Base-by-base conservation (phyloP, 2,329 filamentous ascomycete genomes). In the Beauveria asiatica region DNA sequence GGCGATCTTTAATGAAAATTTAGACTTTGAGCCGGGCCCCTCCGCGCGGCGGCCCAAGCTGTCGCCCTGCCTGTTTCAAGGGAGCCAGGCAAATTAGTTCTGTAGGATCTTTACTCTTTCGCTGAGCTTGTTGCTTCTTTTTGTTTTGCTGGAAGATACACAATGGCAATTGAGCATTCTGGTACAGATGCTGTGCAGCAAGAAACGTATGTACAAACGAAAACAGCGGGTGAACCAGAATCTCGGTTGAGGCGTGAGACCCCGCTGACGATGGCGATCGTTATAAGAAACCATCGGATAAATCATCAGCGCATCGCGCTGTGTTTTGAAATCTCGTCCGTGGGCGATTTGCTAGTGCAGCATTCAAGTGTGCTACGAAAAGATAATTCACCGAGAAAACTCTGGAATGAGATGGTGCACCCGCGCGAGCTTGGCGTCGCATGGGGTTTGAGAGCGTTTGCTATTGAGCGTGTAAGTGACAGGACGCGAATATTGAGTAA, bases 371-470 rank as follows among this genome's bases (percentile, higher is more conserved):
- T 54, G 37, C 33, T 30, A 55, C 52, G 11, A 55, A 23, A 17
- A 39, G 17, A 44, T 44, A 10, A n/a, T 49, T 49, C 16, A 17
- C 21, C 3, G 19, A 11, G 51, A 42, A 37, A 37, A 19, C 10
- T 21, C 23, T 11, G 51, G 17, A 30, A 21, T 45, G 39, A 45
- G 53, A n/a, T 33, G 33, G 51, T 55, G 39, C 17, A 16, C 41
- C n/a, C 10, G 25, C 52, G 30, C 21, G 11, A 42, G 6, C 53
- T 55, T 55, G 53, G 41, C 53, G 27, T 27, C 5, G 21, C 41
- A 37, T 27, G 17, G 17, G 42, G 53, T 46, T 56, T 56, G 53
- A 56, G 27, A 56, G 53, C 33, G 53, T 56, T 56, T 56, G 53
- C 25, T 33, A 41, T 27, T 13, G 37, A 54, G 16, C 9, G 9